These are phyloP conservation scores for Ustulina deusta DNA, from an alignment of 2,329 filamentous ascomycete species.

Conservation along the genomic window DNA sequence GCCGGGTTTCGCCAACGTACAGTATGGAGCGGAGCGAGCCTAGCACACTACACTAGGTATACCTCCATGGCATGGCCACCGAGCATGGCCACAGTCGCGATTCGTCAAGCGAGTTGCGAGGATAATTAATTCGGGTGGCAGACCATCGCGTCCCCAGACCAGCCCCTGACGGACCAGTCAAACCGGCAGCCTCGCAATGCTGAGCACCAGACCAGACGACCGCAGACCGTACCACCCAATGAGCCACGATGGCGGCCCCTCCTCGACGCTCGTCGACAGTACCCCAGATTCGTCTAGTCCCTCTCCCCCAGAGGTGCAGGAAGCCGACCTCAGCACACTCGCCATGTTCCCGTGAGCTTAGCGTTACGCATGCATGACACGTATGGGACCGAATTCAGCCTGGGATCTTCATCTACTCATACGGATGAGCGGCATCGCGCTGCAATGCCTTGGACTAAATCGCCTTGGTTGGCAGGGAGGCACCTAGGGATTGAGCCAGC, in stretches of 20 bases:
- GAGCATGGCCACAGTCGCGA: conserved; percentile 17
- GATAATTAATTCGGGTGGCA: conserved; percentile 17
- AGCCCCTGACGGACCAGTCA: conserved; percentile 35
- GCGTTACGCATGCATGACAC: conserved; percentile 38
- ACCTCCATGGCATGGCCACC: conserved; percentile 15
- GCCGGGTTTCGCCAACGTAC: conserved; percentile 21
- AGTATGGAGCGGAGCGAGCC: conserved; percentile 8
- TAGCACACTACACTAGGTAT: neutral
- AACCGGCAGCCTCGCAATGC: conserved; percentile 33
- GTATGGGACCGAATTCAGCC: conserved; percentile 23
- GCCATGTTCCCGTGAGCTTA: conserved; percentile 35
- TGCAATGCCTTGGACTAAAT: conserved; percentile 7
- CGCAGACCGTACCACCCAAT: conserved; percentile 26
- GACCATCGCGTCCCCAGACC: conserved; percentile 13
- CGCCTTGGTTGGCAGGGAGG: neutral
- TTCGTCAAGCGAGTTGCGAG: conserved; percentile 31
- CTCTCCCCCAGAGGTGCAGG: conserved; percentile 33
- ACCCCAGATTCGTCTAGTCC: conserved; percentile 38
- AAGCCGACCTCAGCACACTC: conserved; percentile 32
- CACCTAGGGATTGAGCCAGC: neutral
- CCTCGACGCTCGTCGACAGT: conserved; percentile 31
- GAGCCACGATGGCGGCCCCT: conserved; percentile 16
- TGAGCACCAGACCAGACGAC: conserved; percentile 3
- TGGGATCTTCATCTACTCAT: conserved; percentile 10
- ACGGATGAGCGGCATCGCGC: conserved; percentile 15